A percentile compares a stretch with the other conserved stretches of the same genome.
These are phyloP conservation scores for Colletotrichum costaricense DNA, from an alignment of 2,329 filamentous ascomycete species.

Conservation along the genomic window DNA sequence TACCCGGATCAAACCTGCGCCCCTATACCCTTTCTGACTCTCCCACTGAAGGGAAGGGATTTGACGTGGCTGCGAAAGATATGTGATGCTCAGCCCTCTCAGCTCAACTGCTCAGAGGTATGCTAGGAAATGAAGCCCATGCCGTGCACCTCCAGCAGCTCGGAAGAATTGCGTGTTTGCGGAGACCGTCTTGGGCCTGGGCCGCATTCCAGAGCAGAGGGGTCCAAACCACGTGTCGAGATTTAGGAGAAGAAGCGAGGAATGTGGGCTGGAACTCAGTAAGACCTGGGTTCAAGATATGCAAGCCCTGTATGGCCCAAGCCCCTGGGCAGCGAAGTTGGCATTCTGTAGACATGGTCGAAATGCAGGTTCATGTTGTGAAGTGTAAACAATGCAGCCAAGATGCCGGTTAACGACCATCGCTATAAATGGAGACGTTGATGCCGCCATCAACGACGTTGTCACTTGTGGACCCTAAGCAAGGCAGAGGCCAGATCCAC, in stretches of 20 bases:
- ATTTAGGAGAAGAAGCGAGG: too few species aligned
- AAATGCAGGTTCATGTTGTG: neutral
- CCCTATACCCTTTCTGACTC: neutral
- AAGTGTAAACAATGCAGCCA: neutral
- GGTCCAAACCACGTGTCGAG: neutral
- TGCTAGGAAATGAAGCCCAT: neutral
- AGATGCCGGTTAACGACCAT: too few species aligned
- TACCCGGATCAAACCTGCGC: neutral
- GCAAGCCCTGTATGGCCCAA: neutral
- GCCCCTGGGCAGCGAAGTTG: neutral
- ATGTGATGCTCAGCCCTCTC: neutral
- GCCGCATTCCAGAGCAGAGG: neutral
- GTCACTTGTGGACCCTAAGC: neutral
- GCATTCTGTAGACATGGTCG: neutral
- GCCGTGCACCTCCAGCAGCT: neutral
- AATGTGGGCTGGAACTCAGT: neutral
- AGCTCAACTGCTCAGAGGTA: neutral
- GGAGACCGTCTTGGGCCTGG: neutral
- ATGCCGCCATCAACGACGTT: neutral
- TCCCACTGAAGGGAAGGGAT: neutral
- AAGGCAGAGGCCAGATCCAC: neutral
- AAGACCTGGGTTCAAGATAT: neutral
- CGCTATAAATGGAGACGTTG: neutral
- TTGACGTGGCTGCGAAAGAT: neutral
- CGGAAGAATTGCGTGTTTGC: neutral